These are phyloP conservation scores for Linderniella brevidens DNA, from an alignment of 257 asterid genomes.

Conservation along the genomic window DNA sequence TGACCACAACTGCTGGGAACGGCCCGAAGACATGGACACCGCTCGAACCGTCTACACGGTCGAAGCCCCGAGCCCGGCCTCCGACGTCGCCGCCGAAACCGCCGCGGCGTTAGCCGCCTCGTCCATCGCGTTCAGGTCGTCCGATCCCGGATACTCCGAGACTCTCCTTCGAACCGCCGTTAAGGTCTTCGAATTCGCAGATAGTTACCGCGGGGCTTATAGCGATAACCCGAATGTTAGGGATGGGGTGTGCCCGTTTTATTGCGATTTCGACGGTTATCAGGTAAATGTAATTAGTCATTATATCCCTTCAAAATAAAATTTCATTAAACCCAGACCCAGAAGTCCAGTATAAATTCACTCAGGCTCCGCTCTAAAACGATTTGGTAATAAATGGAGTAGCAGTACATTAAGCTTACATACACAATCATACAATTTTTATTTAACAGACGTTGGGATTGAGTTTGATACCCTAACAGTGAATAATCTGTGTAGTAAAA, in stretches of 20 bases:
- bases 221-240: slow-evolving; percentile 62
- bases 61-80: slow-evolving; percentile 93
- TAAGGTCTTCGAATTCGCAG: slow-evolving; percentile 65
- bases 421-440: too few species aligned
- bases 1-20: slow-evolving; percentile 94
- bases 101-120: slow-evolving; percentile 99
- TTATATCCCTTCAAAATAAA: too few species aligned
- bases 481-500: too few species aligned
- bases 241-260: slow-evolving; percentile 71
- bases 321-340: too few species aligned
- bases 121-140: slow-evolving; percentile 57
- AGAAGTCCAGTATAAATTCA: too few species aligned
- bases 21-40: slow-evolving; percentile 99
- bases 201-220: slow-evolving; percentile 70
- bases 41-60: slow-evolving; percentile 70
- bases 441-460: too few species aligned
- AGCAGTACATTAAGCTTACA: too few species aligned
- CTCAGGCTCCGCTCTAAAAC: too few species aligned
- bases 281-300: slow-evolving; percentile 24
- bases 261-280: slow-evolving; percentile 92
- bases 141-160: slow-evolving; percentile 66
- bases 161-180: slow-evolving; percentile 48
- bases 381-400: too few species aligned
- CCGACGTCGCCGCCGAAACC: slow-evolving; percentile 91
- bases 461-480: too few species aligned